phyloP scores from a whole-genome alignment of 164 flowering plant species.

The Euptelea pleiosperma region DNA sequence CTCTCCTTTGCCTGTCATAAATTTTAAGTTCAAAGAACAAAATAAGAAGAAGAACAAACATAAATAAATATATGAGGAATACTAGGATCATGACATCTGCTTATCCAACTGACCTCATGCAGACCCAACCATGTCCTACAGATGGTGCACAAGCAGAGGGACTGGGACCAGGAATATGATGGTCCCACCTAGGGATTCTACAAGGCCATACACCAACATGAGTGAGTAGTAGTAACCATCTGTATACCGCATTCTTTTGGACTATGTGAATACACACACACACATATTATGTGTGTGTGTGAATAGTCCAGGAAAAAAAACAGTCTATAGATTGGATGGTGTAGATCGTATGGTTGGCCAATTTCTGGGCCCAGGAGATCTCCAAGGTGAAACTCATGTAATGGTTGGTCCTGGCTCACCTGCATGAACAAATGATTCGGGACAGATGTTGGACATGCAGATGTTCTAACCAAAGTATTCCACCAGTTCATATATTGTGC shows the following conservation, averaged over 20 bases:
- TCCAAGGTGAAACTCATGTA: neutral
- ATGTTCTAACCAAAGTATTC: neutral
- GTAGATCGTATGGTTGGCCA: neutral
- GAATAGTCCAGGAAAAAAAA: too few species aligned
- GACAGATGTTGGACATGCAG: neutral
- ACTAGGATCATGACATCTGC: neutral
- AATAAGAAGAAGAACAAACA: neutral
- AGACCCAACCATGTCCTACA: neutral
- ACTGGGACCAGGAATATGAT: neutral
- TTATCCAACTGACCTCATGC: neutral
- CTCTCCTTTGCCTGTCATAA: constrained; percentile 73
- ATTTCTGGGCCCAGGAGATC: neutral
- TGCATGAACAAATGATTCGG: neutral
- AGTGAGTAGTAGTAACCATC: too few species aligned
- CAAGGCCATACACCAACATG: too few species aligned
- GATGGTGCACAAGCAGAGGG: constrained; percentile 1
- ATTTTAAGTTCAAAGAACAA: neutral
- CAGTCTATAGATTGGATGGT: neutral
- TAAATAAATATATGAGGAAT: neutral
- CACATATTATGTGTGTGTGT: too few species aligned
- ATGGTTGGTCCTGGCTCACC: neutral
- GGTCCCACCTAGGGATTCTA: neutral
- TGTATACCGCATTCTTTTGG: too few species aligned
- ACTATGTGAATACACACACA: too few species aligned
- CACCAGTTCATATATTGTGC: neutral